Conservation (phyloP, 768 basidiomycete genomes). For the Rubroboletus satanas region DNA sequence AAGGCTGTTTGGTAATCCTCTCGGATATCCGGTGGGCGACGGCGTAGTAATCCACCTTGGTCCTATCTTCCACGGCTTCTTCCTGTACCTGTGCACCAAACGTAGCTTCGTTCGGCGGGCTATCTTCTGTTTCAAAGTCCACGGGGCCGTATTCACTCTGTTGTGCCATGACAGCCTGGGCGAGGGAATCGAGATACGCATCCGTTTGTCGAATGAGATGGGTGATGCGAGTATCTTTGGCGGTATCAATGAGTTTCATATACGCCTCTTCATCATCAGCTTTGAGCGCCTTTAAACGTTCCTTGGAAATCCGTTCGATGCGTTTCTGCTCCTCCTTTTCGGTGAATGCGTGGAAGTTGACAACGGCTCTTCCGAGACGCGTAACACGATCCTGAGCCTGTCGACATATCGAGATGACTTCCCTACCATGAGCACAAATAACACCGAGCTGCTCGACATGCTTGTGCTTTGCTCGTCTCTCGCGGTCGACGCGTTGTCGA, state of each 20-base stretch:
- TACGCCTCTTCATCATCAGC: slow-evolving; percentile 99
- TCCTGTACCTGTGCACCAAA: slow-evolving; percentile 78
- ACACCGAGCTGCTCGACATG: slow-evolving; percentile 90
- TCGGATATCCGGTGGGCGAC: slow-evolving; percentile 92
- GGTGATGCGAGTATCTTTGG: slow-evolving; percentile 98
- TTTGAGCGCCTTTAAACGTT: slow-evolving; percentile 96
- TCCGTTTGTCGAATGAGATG: slow-evolving; percentile 95
- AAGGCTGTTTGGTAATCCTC: slow-evolving; percentile 70
- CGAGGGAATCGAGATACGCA: slow-evolving; percentile 88
- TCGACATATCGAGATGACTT: slow-evolving; percentile 64
- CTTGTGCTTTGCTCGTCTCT: slow-evolving; percentile 92
- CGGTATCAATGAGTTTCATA: slow-evolving; percentile 97
- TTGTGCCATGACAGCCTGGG: slow-evolving; percentile 89
- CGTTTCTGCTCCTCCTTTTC: slow-evolving; percentile 99
- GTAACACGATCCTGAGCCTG: slow-evolving; percentile 58
- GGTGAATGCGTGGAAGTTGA: slow-evolving; percentile 80
- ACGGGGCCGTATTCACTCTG: slow-evolving; percentile 64
- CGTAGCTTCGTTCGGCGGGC: slow-evolving; percentile 78
- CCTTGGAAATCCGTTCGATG: slow-evolving; percentile 92
- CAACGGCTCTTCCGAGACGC: slow-evolving; percentile 71
- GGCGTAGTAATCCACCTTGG: slow-evolving; percentile 92
- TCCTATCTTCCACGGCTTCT: slow-evolving; percentile 57
- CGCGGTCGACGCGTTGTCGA: slow-evolving; percentile 87
- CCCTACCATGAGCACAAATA: slow-evolving; percentile 80
- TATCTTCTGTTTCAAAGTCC: slow-evolving; percentile 61